Conservation (phyloP, 805 yeast species). For the Saccharomycopsis guyanensis region DNA sequence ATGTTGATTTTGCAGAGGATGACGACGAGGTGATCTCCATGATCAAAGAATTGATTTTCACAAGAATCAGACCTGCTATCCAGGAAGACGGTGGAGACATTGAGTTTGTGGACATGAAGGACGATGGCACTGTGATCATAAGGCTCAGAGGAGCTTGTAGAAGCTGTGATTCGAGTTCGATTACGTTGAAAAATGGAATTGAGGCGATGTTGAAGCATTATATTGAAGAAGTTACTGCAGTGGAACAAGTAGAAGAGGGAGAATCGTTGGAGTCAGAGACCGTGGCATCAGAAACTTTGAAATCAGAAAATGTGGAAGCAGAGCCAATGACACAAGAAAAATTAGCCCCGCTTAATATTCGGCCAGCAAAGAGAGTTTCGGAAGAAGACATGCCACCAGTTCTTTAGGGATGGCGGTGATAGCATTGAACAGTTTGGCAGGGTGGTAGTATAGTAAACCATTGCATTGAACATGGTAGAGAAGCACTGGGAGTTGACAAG, state of each 20-base stretch:
- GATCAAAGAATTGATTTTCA: constrained; percentile 62
- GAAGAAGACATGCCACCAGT: not conserved
- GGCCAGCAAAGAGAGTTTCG: not conserved
- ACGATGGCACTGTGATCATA: constrained; percentile 49
- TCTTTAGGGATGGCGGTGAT: too few relatives aligned
- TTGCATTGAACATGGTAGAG: too few relatives aligned
- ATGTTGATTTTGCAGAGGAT: constrained; percentile 42
- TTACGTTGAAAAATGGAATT: constrained; percentile 60
- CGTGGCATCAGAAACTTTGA: not conserved
- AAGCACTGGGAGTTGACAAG: too few relatives aligned
- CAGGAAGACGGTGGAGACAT: constrained; percentile 75
- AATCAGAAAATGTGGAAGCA: not conserved
- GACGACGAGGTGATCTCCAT: constrained; percentile 61
- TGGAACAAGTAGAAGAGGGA: constrained; percentile 21
- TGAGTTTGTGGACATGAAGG: constrained; percentile 55
- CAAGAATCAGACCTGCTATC: constrained; percentile 65
- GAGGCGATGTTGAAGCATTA: constrained; percentile 66
- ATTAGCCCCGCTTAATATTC: too few relatives aligned
- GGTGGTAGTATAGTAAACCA: too few relatives aligned
- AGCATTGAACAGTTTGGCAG: too few relatives aligned
- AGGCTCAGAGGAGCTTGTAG: constrained; percentile 64
- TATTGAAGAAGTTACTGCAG: constrained; percentile 58
- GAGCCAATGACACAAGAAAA: not conserved
- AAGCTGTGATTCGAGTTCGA: constrained; percentile 61
- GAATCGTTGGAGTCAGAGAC: constrained; percentile 14